Evolutionary conservation across 805 yeast genomes (phyloP), one percentile per base, ranked within the genome.

Genomic region (Teunomyces stri): DNA sequence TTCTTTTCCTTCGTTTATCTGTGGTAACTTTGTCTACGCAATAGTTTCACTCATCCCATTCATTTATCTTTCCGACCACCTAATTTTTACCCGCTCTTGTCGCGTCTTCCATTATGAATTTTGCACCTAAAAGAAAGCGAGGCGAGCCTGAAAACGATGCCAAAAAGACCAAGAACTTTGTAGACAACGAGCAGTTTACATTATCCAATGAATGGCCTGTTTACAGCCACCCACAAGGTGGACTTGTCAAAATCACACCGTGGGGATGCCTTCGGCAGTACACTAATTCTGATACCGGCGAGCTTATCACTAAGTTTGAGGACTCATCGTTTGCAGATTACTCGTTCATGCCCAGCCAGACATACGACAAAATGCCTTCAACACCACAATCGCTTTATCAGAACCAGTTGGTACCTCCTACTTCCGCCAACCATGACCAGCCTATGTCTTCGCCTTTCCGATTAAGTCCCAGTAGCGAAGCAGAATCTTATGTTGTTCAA

Each of bases 151-250:
- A 57, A 25, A 39, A 52, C n/a, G 64, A 60, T 25, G 29, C 31
- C 31, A 60, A 60, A 41, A 58, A 55, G 46, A 46, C 54, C 41
- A 55, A 56, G 48, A 57, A 53, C 36, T 44, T 49, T 16, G 45
- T 59, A 5, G 58, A 56, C 36, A 50, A 53, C 13, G 53, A 48
- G 12, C 47, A 43, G 28, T 45, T 52, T 40, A 33, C 51, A 15
- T 49, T 51, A 5, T 53, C 57, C 25, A 64, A 69, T 34, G 82
- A 79, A 47, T 80, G 79, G 74, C 82, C 86, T 11, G 68, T 74
- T 47, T 81, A 77, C 53, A 70, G 71, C 44, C 85, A 80, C 52
- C 86, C 86, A 1, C 80, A 80, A 10, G 86, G 86, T 7, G 86
- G 86, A 0, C 70, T 69, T 27, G 76, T 81, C 41, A 82, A 80